Base-by-base conservation (phyloP, 75 land plant genomes). In the Selaginella moellendorffii region DNA sequence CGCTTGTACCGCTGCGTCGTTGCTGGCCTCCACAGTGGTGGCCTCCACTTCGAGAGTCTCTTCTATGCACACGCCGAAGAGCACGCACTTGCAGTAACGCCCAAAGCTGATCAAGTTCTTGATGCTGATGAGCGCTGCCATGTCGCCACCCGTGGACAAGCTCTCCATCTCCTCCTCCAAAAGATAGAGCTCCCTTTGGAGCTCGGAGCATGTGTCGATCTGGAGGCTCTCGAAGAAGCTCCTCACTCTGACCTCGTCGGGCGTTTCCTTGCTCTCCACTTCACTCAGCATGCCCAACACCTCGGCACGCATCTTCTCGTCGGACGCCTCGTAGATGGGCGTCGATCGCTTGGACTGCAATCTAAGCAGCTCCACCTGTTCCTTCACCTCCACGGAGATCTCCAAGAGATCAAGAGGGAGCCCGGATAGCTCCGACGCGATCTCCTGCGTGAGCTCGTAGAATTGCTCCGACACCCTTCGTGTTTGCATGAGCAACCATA, bases 201-300 rank as follows among this genome's bases (percentile, higher is more conserved):
- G 81, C 19, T 75, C 80, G 21, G 30, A 5, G 1, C 70, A 60
- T 52, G 79, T 76, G 24, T 26, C 21, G 12, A 90, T 46, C 10
- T 75, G 77, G 26, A 90, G 53, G 8, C 52, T 58, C 24, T 36
- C 54, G 65, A 90, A 87, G 24, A 87, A 71, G 27, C 63, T 46
- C 19, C 25, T 46, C 18, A 90, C 52, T n/a, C 60, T 69, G 12
- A 52, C 14, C 0, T 61, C 56, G 29, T 84, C 80, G 0, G 92
- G 92, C 18, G 74, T 73, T 28, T 78, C 74, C 66, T 82, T 80
- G 1, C 76, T 27, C 72, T 80, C 79, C 52, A 90, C 71, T 27
- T 72, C 66, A 14, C 68, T 72, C 51, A 87, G 67, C 64, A 80
- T n/a, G 1, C 22, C 29, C 24, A 72, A 24, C n/a, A 90, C 74